Evolutionary conservation across 108 stramenopile species (phyloP), one percentile per base, ranked within the genome.

Genomic region (Skeletonema grethae): DNA sequence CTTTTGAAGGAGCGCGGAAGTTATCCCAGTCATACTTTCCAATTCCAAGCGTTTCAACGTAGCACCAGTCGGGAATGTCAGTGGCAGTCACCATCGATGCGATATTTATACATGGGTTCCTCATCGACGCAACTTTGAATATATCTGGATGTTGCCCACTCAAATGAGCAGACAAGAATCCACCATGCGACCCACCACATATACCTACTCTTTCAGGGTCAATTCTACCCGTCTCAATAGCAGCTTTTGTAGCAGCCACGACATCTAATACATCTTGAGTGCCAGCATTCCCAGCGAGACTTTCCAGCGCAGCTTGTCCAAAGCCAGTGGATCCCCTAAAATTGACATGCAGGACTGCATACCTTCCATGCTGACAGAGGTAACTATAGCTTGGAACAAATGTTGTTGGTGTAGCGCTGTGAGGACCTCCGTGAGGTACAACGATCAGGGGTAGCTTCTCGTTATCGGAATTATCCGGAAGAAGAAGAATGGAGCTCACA

Each of bases 41-140:
- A 38, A 43, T 11, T 5, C 93, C 93, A 32, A 94, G 48, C 13
- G 81, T 73, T 75, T 98, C 96, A 16, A 88, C 84, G 57, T 82
- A 86, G 62, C 90, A 94, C 96, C 96, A 97, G 66, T 97, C 97
- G 29, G 96, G 94, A 78, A 98, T 98, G 72, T 98, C 97, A 15
- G 95, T 95, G 18, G 82, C 66, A 24, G 90, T 92, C 8, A 85
- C 79, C 97, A 97, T 97, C 32, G 83, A 63, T 7, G 97, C 89
- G 39, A 98, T 86, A 70, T 98, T 95, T 24, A 90, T 95, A 13
- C 95, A 97, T 16, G 97, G 97, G 73, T 98, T 98, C 43, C 97
- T 72, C 87, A 94, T 85, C 15, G 15, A n/a, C 1, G 50, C 50
- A 20, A 53, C 50, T 8, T 53, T 53, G 43, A 41, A 41, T 12